phyloP scores from a whole-genome alignment of 345 rosid genomes.

The Stellera chamaejasme region DNA sequence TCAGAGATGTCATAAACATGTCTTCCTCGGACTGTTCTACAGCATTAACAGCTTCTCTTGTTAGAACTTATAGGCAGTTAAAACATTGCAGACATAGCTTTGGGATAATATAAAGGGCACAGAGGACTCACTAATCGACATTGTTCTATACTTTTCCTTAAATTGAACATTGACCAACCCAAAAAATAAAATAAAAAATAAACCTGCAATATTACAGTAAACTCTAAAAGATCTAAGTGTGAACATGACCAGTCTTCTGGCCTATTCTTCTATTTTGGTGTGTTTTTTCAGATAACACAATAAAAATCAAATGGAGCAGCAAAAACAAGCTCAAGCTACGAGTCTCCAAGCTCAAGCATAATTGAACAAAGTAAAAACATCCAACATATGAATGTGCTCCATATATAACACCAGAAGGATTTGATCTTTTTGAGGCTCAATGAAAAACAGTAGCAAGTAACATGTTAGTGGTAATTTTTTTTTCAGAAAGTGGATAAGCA shows the following conservation, averaged over 20 bases:
- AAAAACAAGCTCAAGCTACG: too few species aligned
- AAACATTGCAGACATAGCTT: too few species aligned
- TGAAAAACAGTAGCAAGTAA: neutral
- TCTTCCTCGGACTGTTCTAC: slow-evolving; percentile 66
- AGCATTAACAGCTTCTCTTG: slow-evolving; percentile 5
- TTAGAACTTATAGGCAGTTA: neutral
- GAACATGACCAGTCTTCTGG: neutral
- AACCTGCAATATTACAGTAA: too few species aligned
- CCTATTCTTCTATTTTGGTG: neutral
- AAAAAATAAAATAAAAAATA: neutral
- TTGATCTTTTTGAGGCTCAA: too few species aligned
- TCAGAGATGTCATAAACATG: slow-evolving; percentile 81
- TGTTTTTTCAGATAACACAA: neutral
- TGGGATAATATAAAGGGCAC: too few species aligned
- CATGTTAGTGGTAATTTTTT: neutral
- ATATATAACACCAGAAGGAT: neutral
- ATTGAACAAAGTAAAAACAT: too few species aligned
- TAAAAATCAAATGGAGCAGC: too few species aligned
- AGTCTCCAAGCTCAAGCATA: too few species aligned
- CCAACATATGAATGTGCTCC: neutral
- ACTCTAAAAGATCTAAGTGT: neutral
- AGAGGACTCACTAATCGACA: too few species aligned
- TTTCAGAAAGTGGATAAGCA: slow-evolving; percentile 13
- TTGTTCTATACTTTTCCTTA: too few species aligned
- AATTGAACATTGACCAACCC: neutral